Evolutionary conservation across 345 rosid genomes (phyloP), one percentile per base, ranked within the genome.

Genomic region (Mallotus nudiflorus): DNA sequence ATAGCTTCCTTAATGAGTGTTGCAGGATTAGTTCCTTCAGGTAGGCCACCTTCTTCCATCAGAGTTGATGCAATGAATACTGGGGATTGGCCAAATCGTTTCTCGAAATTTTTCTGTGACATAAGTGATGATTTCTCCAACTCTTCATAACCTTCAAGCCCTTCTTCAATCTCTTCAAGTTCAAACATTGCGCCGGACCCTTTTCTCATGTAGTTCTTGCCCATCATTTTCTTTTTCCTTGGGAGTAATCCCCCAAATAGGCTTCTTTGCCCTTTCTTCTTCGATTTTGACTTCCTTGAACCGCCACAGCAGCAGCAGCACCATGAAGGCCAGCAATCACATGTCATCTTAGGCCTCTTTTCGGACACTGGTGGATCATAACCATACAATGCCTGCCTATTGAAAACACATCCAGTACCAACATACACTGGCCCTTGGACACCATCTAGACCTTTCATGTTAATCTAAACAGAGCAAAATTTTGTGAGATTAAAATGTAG

Each of bases 321-420:
- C 96, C 97, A 95, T 69, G 97, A 86, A 66, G 97, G 99, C 89
- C 87, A 91, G 84, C 97, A 91, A 65, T 94, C 98, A 49, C 99
- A 95, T n/a, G 97, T 92, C 97, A 92, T 90, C 82, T 90, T 91
- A 6, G 90, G 93, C 12, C 96, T 73, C 84, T 94, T 91, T 72
- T 95, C 87, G 0, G 96, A 95, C 35, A 83, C 90, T 3, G 96
- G 96, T 5, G 97, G 99, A 65, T 95, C 96, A 69, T 95, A 95
- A 45, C 99, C 97, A 62, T 95, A 95, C 81, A 95, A 46, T 54
- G 99, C 95, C 79, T 88, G 97, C 78, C 96, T 79, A 67, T 95
- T 90, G 88, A 94, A 94, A 68, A 90, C 95, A 66, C 97, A 91
- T 67, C 99, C 97, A 20, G 99, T 94, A 61, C 99, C 99, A 1